Evolutionary conservation across 1,284 basidiomycete species (phyloP).

Genomic region (Pisolithus thermaeus): DNA sequence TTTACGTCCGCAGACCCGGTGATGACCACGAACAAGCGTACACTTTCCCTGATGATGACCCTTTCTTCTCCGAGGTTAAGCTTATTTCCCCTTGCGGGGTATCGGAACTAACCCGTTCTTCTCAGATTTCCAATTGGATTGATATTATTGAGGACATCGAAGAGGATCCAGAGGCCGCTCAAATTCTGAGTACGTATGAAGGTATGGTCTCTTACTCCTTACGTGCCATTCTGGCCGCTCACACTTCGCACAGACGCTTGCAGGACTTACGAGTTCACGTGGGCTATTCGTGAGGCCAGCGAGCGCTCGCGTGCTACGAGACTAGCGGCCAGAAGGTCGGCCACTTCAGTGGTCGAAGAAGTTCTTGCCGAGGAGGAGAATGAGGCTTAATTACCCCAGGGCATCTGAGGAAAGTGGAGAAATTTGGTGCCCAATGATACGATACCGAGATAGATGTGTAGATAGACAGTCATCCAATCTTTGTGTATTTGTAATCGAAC

Average conservation of each 20-base stretch:
- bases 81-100: background rate
- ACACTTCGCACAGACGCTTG: constrained; percentile 60
- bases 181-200: constrained; percentile 71
- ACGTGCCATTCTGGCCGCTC: constrained; percentile 7
- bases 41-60: constrained; percentile 80
- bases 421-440: background rate
- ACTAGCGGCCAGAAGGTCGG: constrained; percentile 19
- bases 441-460: too few species aligned
- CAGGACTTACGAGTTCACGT: constrained; percentile 82
- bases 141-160: constrained; percentile 80
- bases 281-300: constrained; percentile 79
- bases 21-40: constrained; percentile 79
- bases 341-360: constrained; percentile 14
- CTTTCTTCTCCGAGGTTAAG: constrained; percentile 78
- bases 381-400: constrained; percentile 13
- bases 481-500: background rate
- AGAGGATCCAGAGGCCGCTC: constrained; percentile 60
- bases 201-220: constrained; percentile 36
- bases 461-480: background rate
- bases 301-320: constrained; percentile 48
- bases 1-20: constrained; percentile 80
- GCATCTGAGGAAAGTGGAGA: background rate
- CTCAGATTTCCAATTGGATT: constrained; percentile 70
- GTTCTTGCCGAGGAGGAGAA: constrained; percentile 21
- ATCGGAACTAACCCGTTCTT: background rate